These are phyloP conservation scores for Hygrophoropsis aurantiaca DNA, from an alignment of 768 basidiomycete species.

Conservation along the genomic window DNA sequence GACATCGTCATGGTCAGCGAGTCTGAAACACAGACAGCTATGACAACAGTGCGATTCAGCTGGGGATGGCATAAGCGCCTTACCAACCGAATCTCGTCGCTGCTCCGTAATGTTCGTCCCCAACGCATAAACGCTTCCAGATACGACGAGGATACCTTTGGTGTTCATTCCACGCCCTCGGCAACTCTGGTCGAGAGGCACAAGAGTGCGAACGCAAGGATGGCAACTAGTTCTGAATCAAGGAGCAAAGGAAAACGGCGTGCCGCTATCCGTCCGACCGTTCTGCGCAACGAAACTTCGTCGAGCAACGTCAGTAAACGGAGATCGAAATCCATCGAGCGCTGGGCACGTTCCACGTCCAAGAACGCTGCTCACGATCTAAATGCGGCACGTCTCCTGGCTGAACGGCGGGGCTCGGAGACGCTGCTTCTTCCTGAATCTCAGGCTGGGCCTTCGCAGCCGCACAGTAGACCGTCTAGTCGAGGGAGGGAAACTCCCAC, in stretches of 20 bases:
- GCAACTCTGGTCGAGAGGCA: slow-evolving; percentile 19
- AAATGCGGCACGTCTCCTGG: slow-evolving; percentile 1
- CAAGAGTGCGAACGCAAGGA: slow-evolving; percentile 20
- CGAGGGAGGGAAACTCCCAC: slow-evolving; percentile 22
- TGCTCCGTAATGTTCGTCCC: slow-evolving; percentile 45
- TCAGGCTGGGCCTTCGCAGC: slow-evolving; percentile 20
- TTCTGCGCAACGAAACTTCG: slow-evolving; percentile 19
- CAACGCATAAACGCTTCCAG: slow-evolving; percentile 15
- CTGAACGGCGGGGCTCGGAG: slow-evolving; percentile 30
- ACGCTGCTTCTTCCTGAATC: slow-evolving; percentile 22
- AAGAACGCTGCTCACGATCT: slow-evolving; percentile 7
- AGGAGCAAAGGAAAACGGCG: slow-evolving; percentile 29
- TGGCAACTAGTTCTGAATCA: slow-evolving; percentile 9
- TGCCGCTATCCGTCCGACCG: slow-evolving; percentile 16
- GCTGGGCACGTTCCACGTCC: slow-evolving; percentile 30
- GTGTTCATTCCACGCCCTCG: slow-evolving; percentile 30
- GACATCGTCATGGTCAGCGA: slow-evolving; percentile 62
- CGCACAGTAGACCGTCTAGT: slow-evolving; percentile 27
- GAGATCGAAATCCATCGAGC: slow-evolving; percentile 31
- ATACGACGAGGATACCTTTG: slow-evolving; percentile 22
- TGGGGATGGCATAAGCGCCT: slow-evolving; percentile 54
- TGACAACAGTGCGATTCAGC: slow-evolving; percentile 62
- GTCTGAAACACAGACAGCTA: slow-evolving; percentile 75
- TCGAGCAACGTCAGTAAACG: slow-evolving; percentile 16
- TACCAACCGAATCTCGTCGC: slow-evolving; percentile 44